Evolutionary conservation across 257 asterid species (phyloP).

Genomic region (Dorcoceras hygrometricum): DNA sequence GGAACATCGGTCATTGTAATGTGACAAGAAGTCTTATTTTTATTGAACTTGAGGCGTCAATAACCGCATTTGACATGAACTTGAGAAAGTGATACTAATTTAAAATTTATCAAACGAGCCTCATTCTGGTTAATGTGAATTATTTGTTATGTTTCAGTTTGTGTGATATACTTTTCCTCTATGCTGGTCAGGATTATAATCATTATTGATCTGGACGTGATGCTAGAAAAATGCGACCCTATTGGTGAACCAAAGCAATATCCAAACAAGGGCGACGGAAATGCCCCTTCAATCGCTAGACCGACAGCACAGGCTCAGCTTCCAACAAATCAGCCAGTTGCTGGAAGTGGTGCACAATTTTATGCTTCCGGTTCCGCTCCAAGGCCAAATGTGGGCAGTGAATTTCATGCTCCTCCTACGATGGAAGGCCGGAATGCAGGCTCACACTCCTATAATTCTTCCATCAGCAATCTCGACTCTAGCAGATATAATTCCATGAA

Average conservation of each 20-base stretch:
- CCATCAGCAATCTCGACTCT: slow-evolving; percentile 36
- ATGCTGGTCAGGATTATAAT: slow-evolving; percentile 70
- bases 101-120: not conserved
- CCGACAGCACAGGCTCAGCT: slow-evolving; percentile 41
- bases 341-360: slow-evolving; percentile 28
- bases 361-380: slow-evolving; percentile 36
- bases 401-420: slow-evolving; percentile 32
- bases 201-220: slow-evolving; percentile 60
- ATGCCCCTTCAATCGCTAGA: slow-evolving; percentile 36
- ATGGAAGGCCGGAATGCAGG: slow-evolving; percentile 38
- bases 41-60: not conserved
- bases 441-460: slow-evolving; percentile 38
- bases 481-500: slow-evolving; percentile 38
- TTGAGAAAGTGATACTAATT: not conserved
- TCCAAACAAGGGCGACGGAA: slow-evolving; percentile 33
- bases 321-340: slow-evolving; percentile 42
- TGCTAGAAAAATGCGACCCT: slow-evolving; percentile 53
- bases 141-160: slow-evolving; percentile 4
- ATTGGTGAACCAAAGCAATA: slow-evolving; percentile 66
- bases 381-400: slow-evolving; percentile 44
- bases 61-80: not conserved
- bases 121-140: not conserved
- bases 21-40: not conserved
- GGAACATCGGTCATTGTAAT: not conserved
- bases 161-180: slow-evolving; percentile 17